Evolutionary conservation across 805 yeast species (phyloP), one percentile per base, ranked within the genome.

Genomic region (Nakazawaea populi): DNA sequence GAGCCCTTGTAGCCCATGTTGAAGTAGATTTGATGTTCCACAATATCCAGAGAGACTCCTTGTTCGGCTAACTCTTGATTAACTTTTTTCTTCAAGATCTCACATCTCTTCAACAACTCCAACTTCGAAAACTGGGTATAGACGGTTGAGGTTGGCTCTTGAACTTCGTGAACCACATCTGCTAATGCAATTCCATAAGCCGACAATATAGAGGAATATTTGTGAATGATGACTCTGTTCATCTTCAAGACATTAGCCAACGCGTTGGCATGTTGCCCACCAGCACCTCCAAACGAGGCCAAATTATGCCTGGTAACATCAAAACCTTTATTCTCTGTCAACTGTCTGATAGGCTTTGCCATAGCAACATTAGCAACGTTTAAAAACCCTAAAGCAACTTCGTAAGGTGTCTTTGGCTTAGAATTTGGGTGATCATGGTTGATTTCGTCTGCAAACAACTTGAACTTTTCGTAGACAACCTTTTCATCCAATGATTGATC

Each of bases 241-340:
- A 75, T 73, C 49, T 69, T 66, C 61, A 75, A 66, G 11, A 64
- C 66, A 54, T 64, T 63, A 6, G 77, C 76, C 47, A 75, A 64
- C 3, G 74, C 65, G n/a, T 66, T 64, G 34, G 75, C 71, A 56
- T 72, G 72, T 58, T 75, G 79, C 32, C 77, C 76, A 53, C 79
- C 79, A 44, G 78, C 76, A 50, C 79, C 79, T 50, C 79, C 79
- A 57, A 75, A 75, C 3, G 76, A 68, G 5, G 75, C 76, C 50
- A 75, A 60, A 30, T 66, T 68, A 56, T 75, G 78, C 42, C 70
- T 69, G 46, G 71, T 55, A 14, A 70, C 70, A 52, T 66, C 71
- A 52, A 64, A 71, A 35, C 79, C 79, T 56, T 69, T 70, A 14
- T 74, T 67, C 54, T 74, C 79, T 0, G 79, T 74, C 48, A 75